phyloP scores from a whole-genome alignment of 345 rosid species.

The Salix viminalis region DNA sequence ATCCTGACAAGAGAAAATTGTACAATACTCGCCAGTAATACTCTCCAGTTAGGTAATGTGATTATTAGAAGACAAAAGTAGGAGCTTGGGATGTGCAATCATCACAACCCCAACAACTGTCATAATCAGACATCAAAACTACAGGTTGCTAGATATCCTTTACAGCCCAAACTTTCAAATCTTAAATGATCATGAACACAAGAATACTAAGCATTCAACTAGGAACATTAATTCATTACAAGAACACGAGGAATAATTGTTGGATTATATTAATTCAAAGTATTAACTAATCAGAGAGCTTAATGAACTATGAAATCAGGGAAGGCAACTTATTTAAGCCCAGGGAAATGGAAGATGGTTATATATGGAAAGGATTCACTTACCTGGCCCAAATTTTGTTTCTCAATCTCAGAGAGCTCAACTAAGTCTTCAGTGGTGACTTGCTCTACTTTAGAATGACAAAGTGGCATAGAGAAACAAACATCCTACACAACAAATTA shows the following conservation, averaged over 20 bases:
- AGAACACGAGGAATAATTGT: background rate
- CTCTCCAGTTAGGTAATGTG: background rate
- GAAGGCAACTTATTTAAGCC: background rate
- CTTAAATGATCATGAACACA: background rate
- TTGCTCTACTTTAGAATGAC: constrained; percentile 76
- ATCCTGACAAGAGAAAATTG: background rate
- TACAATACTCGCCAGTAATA: background rate
- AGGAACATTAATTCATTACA: background rate
- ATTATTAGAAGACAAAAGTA: background rate
- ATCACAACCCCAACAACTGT: background rate
- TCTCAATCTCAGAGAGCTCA: constrained; percentile 93
- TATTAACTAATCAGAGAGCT: background rate
- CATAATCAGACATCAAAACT: background rate
- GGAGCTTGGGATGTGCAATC: background rate
- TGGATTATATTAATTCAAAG: background rate
- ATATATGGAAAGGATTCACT: constrained; percentile 20
- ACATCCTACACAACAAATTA: constrained; percentile 49
- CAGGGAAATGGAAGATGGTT: background rate
- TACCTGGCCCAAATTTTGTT: constrained; percentile 94
- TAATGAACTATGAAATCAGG: background rate
- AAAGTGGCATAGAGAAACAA: constrained; percentile 89
- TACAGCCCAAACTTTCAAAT: background rate
- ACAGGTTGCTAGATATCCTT: background rate
- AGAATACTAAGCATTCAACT: background rate
- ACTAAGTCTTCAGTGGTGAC: constrained; percentile 71